Evolutionary conservation across 805 yeast species (phyloP), one percentile per base, ranked within the genome.

Genomic region (Debaryomyces tyrocola): DNA sequence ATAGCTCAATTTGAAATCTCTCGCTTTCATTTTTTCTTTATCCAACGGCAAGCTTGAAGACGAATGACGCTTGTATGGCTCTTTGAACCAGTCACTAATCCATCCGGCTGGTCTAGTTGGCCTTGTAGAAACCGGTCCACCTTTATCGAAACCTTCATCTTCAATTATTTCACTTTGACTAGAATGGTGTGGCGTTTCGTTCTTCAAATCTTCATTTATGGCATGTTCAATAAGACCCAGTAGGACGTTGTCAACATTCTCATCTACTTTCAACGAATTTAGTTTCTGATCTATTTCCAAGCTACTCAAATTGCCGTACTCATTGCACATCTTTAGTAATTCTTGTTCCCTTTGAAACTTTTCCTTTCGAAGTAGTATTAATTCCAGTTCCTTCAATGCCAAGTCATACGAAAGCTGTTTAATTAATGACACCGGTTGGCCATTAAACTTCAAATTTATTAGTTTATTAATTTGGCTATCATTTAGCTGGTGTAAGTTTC

Each of bases 361-460:
- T 33, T 60, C 62, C 44, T 61, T 57, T 9, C 76, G 62, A 33
- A 69, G 51, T 15, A 74, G 52, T 2, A 70, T 60, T 37, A 78
- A 61, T 51, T 78, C 80, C 1, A 75, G 66, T 44, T 79, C 82
- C 31, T 79, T 66, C 31, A 64, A 60, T 1, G 80, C 76, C 49
- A 79, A 55, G 44, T 79, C 83, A 2, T 65, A 50, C 0, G 82
- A 74, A 15, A 79, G 57, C 51, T 78, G 83, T 33, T 75, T 63
- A 4, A 79, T 68, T 20, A 78, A 64, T 6, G 47, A 45, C 18
- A 56, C 41, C 0, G 70, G 62, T 47, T 66, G 60, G 33, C 54
- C 55, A 28, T 53, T 47, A 47, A 60, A 67, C 45, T 65, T 64
- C 12, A 63, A 41, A 15, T 44, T 45, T 2, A 66, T 45, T 14